Evolutionary conservation across 352 stramenopile genomes (phyloP).

Genomic region (Aphanomyces cochlioides): DNA sequence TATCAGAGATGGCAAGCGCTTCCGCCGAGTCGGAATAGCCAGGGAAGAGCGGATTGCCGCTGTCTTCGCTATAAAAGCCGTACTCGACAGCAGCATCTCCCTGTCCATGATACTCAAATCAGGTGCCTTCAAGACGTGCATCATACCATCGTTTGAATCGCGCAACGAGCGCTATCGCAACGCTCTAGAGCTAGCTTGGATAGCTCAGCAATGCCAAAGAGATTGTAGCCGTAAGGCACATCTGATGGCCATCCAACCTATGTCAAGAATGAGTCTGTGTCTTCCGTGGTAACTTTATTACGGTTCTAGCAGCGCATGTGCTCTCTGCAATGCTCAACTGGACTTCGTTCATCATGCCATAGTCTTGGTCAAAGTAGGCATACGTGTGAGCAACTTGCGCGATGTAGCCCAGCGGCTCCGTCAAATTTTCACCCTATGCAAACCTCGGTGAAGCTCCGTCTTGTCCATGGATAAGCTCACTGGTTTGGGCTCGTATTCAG

Average conservation of each 20-base stretch:
- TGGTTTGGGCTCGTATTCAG: constrained; percentile 51
- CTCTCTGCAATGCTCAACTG: constrained; percentile 65
- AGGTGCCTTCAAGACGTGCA: no score
- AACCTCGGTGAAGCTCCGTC: not conserved
- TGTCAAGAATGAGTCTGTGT: no score
- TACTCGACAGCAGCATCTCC: constrained; percentile 57
- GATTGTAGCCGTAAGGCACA: constrained; percentile 34
- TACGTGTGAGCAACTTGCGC: constrained; percentile 59
- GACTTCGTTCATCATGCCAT: constrained; percentile 70
- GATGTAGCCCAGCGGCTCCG: constrained; percentile 42
- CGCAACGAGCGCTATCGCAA: constrained; percentile 38
- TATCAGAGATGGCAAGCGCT: constrained; percentile 50
- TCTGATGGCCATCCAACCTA: constrained; percentile 32
- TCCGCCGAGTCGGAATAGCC: constrained; percentile 44
- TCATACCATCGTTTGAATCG: constrained; percentile 52
- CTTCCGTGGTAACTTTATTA: not conserved
- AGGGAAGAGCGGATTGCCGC: not conserved
- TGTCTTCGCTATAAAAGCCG: constrained; percentile 66
- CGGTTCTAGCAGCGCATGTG: constrained; percentile 44
- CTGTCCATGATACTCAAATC: not conserved
- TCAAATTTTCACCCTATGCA: constrained; percentile 7
- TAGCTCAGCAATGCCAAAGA: constrained; percentile 50
- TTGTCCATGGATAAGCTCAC: constrained; percentile 3
- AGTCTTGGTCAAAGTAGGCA: constrained; percentile 64
- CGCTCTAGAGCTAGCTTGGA: constrained; percentile 53